Conservation (phyloP, 2,329 filamentous ascomycete species). For the Ceratocystis destructans region DNA sequence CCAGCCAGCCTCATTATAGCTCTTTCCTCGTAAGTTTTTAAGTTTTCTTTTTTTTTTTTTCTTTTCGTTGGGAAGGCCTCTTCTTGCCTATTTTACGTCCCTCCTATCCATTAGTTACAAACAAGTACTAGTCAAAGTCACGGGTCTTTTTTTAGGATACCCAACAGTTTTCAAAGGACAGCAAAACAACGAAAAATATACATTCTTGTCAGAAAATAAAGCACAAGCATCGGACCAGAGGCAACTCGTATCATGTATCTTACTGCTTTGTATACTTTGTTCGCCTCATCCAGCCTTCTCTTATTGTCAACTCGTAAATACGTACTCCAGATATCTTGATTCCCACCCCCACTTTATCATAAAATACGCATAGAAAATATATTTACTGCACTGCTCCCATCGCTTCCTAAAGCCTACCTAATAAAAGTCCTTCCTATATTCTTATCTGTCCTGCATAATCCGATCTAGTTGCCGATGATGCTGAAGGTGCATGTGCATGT, state of each 20-base stretch:
- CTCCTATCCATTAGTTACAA: too few species aligned
- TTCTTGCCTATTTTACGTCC: too few species aligned
- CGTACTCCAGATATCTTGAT: neutral
- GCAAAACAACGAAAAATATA: neutral
- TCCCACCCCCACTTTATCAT: neutral
- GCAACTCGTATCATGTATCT: neutral
- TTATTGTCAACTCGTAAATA: neutral
- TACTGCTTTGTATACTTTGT: neutral
- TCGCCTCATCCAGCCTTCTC: neutral
- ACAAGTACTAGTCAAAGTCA: neutral
- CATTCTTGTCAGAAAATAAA: neutral
- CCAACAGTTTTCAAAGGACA: neutral
- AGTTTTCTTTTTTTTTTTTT: too few species aligned
- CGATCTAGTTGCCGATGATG: neutral
- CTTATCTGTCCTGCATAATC: slow-evolving; percentile 1
- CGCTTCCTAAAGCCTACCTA: neutral
- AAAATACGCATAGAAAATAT: too few species aligned
- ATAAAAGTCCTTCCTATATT: neutral
- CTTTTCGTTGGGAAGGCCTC: too few species aligned
- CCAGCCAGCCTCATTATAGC: too few species aligned
- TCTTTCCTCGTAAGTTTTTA: too few species aligned
- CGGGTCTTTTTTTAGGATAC: neutral
- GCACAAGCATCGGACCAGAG: neutral
- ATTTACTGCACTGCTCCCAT: too few species aligned
- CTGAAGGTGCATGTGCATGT: neutral